Conservation (phyloP, 1,139 yeast species). For the Sugiyamaella sp. region DNA sequence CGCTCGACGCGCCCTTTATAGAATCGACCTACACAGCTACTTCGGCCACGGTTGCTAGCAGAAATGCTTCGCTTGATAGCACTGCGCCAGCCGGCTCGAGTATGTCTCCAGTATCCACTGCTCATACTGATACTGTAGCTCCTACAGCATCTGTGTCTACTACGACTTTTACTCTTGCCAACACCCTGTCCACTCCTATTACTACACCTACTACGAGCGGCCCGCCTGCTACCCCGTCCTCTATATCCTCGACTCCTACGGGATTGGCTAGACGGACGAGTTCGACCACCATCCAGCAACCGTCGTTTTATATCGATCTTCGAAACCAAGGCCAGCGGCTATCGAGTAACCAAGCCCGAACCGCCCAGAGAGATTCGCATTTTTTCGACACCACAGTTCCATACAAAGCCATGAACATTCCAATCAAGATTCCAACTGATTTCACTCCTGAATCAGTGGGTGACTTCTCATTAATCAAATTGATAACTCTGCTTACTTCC, state of each 20-base stretch:
- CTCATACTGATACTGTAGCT: background rate
- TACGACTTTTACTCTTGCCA: slow-evolving; percentile 1
- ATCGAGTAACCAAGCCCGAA: slow-evolving; percentile 27
- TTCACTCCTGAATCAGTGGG: slow-evolving; percentile 41
- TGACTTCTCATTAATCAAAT: slow-evolving; percentile 37
- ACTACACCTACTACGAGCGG: background rate
- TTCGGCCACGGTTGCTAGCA: background rate
- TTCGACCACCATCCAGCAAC: slow-evolving; percentile 20
- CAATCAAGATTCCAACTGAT: slow-evolving; percentile 42
- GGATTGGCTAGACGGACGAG: slow-evolving; percentile 6
- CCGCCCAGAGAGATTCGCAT: slow-evolving; percentile 39
- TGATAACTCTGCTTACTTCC: slow-evolving; percentile 33
- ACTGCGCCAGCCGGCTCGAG: background rate
- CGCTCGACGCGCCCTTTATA: background rate
- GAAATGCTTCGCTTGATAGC: background rate
- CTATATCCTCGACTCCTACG: background rate
- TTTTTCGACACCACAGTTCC: slow-evolving; percentile 40
- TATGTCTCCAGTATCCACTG: background rate
- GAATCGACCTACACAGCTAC: background rate
- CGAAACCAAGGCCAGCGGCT: slow-evolving; percentile 36
- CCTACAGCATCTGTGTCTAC: slow-evolving; percentile 1
- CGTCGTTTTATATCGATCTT: slow-evolving; percentile 38
- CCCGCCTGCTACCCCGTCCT: slow-evolving; percentile 1
- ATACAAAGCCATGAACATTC: slow-evolving; percentile 41
- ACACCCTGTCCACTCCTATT: background rate